Evolutionary conservation across 805 yeast genomes (phyloP).

Genomic region (Candida andamanensis): DNA sequence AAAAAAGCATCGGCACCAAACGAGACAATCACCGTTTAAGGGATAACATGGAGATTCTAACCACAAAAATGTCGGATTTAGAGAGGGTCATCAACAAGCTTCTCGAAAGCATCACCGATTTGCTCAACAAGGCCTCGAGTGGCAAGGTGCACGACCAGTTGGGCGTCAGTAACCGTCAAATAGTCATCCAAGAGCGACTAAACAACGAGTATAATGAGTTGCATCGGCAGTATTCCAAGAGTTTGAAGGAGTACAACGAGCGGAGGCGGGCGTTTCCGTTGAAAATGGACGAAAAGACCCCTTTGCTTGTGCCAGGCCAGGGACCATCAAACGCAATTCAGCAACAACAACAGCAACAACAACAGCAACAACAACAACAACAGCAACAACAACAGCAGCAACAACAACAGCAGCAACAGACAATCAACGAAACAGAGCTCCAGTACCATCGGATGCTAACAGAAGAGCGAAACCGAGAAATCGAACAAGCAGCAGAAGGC

Average conservation of each 20-base stretch:
- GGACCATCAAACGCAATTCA: too few species aligned
- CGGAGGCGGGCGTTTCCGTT: constrained; percentile 30
- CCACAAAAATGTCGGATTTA: constrained; percentile 26
- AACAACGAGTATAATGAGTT: constrained; percentile 52
- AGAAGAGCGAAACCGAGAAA: constrained; percentile 69
- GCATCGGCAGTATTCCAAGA: constrained; percentile 20
- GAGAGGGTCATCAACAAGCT: constrained; percentile 29
- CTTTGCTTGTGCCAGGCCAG: too few species aligned
- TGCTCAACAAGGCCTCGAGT: constrained; percentile 25
- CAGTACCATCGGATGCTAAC: constrained; percentile 62
- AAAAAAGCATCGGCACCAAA: constrained; percentile 48
- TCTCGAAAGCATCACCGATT: constrained; percentile 20
- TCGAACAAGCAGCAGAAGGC: constrained; percentile 67
- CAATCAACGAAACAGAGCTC: constrained; percentile 44
- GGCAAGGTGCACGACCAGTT: constrained; percentile 13
- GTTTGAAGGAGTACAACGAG: constrained; percentile 40
- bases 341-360: constrained; percentile 11
- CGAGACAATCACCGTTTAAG: constrained; percentile 41
- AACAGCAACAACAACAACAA: constrained; percentile 12
- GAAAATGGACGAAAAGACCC: constrained; percentile 29
- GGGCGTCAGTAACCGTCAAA: constrained; percentile 33
- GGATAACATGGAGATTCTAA: constrained; percentile 26
- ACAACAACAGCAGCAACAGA: constrained; percentile 33
- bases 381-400: constrained; percentile 22
- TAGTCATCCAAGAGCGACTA: constrained; percentile 48